Evolutionary conservation across 2,329 filamentous ascomycete species (phyloP).

Genomic region (Fusarium sp.): DNA sequence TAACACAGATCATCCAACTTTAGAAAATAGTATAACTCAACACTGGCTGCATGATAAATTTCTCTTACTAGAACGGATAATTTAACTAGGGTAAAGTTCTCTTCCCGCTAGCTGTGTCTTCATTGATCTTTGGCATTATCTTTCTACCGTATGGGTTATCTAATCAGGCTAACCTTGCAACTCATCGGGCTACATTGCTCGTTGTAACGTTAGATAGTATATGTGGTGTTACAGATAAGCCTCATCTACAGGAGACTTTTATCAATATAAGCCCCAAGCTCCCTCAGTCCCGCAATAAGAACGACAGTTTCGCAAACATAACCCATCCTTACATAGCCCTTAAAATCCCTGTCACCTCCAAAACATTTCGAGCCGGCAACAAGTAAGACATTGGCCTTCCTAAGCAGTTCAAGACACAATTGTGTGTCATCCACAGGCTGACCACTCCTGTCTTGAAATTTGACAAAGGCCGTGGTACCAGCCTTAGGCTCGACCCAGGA

Average conservation of each 20-base stretch:
- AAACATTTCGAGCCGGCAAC: slow-evolving; percentile 81
- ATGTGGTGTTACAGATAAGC: too few species aligned
- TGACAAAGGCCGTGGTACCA: slow-evolving; percentile 83
- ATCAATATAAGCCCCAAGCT: slow-evolving; percentile 57
- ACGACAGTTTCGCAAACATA: slow-evolving; percentile 79
- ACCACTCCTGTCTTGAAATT: slow-evolving; percentile 68
- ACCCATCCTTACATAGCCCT: slow-evolving; percentile 81
- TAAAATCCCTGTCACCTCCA: slow-evolving; percentile 73
- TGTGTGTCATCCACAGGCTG: slow-evolving; percentile 75
- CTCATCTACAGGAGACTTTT: neutral
- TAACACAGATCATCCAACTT: too few species aligned
- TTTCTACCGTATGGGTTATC: too few species aligned
- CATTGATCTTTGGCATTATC: too few species aligned
- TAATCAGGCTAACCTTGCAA: too few species aligned
- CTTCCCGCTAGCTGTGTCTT: too few species aligned
- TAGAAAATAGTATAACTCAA: too few species aligned
- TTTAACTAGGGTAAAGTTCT: too few species aligned
- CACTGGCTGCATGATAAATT: too few species aligned
- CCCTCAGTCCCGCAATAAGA: slow-evolving; percentile 72
- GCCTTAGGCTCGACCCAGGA: slow-evolving; percentile 81
- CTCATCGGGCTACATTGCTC: too few species aligned
- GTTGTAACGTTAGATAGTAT: too few species aligned
- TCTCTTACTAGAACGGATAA: too few species aligned
- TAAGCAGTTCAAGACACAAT: slow-evolving; percentile 76
- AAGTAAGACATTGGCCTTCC: slow-evolving; percentile 78